These are phyloP conservation scores for Aspergillus melleus DNA, from an alignment of 2,329 filamentous ascomycete genomes.

Conservation along the genomic window DNA sequence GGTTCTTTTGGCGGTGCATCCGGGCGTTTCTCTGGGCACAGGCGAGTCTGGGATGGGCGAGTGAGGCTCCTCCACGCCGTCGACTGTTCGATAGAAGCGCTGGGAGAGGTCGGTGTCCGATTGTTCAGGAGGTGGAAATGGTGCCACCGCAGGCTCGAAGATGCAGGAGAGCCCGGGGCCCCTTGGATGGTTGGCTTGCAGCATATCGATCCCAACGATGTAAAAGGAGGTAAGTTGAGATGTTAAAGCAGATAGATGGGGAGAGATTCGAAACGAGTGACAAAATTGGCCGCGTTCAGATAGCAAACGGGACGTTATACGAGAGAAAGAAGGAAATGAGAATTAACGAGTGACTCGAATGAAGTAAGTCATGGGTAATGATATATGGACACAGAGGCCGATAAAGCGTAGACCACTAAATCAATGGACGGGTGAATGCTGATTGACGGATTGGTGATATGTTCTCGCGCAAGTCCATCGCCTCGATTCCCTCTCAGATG, in stretches of 20 bases:
- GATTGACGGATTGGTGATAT: background rate
- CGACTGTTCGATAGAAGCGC: background rate
- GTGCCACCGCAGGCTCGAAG: background rate
- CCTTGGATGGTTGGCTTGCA: constrained; percentile 6
- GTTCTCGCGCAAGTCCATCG: background rate
- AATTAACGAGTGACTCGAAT: constrained; percentile 16
- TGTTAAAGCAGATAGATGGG: background rate
- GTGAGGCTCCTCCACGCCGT: background rate
- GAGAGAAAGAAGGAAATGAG: constrained; percentile 10
- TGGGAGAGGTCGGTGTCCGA: background rate
- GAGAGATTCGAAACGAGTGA: background rate
- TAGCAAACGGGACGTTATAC: background rate
- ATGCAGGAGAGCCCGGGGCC: background rate
- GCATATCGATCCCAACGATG: constrained; percentile 9
- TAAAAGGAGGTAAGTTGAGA: background rate
- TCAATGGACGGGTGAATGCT: background rate
- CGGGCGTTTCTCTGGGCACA: no score
- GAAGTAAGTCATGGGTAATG: constrained; percentile 16
- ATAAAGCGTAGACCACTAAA: background rate
- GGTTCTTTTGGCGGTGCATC: background rate
- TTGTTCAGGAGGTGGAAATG: background rate
- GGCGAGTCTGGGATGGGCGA: background rate
- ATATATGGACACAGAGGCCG: background rate
- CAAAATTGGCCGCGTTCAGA: background rate
- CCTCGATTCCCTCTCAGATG: background rate